Conservation (phyloP, 2,329 filamentous ascomycete species). For the Xylaria sp. region DNA sequence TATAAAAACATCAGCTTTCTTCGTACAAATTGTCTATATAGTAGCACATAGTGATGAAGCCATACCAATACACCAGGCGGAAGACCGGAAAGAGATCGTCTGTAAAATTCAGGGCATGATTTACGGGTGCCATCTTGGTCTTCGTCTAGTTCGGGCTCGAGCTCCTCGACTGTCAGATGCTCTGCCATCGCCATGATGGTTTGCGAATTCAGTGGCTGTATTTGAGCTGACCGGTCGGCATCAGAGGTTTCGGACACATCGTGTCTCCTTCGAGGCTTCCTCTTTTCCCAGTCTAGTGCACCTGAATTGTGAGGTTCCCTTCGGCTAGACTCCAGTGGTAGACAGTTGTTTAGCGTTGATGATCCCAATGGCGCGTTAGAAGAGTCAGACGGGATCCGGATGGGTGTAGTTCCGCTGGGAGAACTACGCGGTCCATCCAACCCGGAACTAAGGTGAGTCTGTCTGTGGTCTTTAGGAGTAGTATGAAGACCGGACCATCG, state of each 20-base stretch:
- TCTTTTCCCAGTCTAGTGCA: conserved; percentile 28
- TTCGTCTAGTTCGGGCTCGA: conserved; percentile 13
- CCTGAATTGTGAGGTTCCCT: conserved; percentile 18
- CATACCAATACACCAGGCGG: background rate
- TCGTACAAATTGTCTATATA: background rate
- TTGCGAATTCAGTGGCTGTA: background rate
- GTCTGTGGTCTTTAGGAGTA: conserved; percentile 4
- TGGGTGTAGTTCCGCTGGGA: conserved; percentile 15
- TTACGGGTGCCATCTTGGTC: conserved; percentile 16
- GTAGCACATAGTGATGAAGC: conserved; percentile 9
- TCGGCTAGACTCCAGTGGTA: conserved; percentile 13
- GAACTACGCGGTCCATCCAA: conserved; percentile 28
- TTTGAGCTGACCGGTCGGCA: conserved; percentile 3
- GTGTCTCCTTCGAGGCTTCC: conserved; percentile 26
- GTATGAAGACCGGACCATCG: background rate
- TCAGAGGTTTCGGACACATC: conserved; percentile 28
- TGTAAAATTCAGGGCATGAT: conserved; percentile 30
- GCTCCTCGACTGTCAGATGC: conserved; percentile 7
- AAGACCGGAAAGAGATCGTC: conserved; percentile 6
- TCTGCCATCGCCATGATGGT: conserved; percentile 2
- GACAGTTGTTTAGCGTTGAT: conserved; percentile 14
- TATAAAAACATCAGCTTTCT: conserved; percentile 10
- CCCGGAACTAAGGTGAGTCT: conserved; percentile 18
- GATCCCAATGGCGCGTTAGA: conserved; percentile 13
- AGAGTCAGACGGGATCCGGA: conserved; percentile 13